Base-by-base conservation (phyloP, 1,284 basidiomycete genomes). In the Tranzscheliella williamsii region DNA sequence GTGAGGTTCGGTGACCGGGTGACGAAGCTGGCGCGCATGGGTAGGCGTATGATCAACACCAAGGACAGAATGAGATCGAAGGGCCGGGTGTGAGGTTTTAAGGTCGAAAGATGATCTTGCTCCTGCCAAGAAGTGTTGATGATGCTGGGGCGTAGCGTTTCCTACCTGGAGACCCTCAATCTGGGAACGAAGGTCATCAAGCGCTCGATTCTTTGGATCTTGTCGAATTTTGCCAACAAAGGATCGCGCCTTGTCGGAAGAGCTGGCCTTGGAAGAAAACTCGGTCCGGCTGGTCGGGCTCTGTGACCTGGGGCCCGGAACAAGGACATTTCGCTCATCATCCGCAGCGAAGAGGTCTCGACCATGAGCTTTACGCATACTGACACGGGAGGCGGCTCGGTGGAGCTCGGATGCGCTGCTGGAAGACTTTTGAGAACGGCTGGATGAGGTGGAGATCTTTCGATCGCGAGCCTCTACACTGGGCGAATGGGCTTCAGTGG, bases 381-480 rank as follows among this genome's bases (percentile, higher is more conserved):
- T 61, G 45, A 50, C 63, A 27, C 67, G 46, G 27, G 67, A 70
- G 11, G 60, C 67, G 22, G 57, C 39, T 30, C 64, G 58, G 35
- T 66, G 67, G 17, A 67, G 47, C 12, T 70, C 67, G 2, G 67
- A 70, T n/a, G 64, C 58, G 22, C 64, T 57, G 40, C 43, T 62
- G 15, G 64, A 64, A 13, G 64, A 70, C 39, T 58, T 54, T n/a
- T 67, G 64, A 17, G 67, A 70, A 16, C 51, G 37, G 24, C 42
- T 50, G 2, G 63, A 67, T 11, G 63, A 62, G 2, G 67, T 60
- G 21, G 67, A 67, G 21, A 67, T 56, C 47, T 66, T 69, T 9
- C 67, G 46, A 15, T 44, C 40, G 27, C 67, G 45, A 2, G 48
- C 47, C 17, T 54, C 51, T 24, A 58, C 63, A 38, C 58, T 69